Evolutionary conservation across 2,329 filamentous ascomycete genomes (phyloP), one percentile per base, ranked within the genome.

Genomic region (Trichoderma sp.): DNA sequence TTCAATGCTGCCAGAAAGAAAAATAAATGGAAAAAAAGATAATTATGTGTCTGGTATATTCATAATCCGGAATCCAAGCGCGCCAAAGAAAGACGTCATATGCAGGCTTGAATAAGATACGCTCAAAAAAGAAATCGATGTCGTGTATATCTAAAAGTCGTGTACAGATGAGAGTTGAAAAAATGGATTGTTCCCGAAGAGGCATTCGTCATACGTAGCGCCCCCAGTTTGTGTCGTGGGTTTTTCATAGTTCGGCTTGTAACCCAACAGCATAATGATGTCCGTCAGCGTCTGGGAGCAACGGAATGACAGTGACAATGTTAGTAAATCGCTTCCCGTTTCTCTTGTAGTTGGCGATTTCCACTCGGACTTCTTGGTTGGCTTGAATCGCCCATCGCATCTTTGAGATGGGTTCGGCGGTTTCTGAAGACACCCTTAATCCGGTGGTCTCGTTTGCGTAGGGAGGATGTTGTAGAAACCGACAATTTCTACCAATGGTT

Each of bases 251-350:
- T 80, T 92, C 92, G 33, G 92, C 91, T 77, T 94, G 89, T 75
- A 97, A 94, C 4, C 93, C 93, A 31, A 97, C 90, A 62, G 90
- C 93, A 76, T 92, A 94, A 71, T 89, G 89, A 71, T 88, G 87
- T 13, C 87, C 85, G 16, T 86, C 83, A 1, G 86, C 85, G 52
- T 92, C 88, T 85, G 89, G 91, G 2, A 83, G 82, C 40, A 97
- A 88, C 0, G 93, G 93, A 65, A 97, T 92, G 83, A 96, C 93
- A n/a, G 91, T 93, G 64, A 97, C 83, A 14, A 94, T 77, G 74
- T 97, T 97, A 83, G 90, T 90, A 76, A 97, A 97, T 0, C 85
- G 85, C 73, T 92, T 87, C 0, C 94, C 93, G 62, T 92, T 89
- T 80, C 93, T 92, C 72, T 91, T 88, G 77, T 94, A 97, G 77